These are phyloP conservation scores for Stagonosporopsis cucurbitacearum DNA, from an alignment of 2,329 filamentous ascomycete genomes.

Conservation along the genomic window DNA sequence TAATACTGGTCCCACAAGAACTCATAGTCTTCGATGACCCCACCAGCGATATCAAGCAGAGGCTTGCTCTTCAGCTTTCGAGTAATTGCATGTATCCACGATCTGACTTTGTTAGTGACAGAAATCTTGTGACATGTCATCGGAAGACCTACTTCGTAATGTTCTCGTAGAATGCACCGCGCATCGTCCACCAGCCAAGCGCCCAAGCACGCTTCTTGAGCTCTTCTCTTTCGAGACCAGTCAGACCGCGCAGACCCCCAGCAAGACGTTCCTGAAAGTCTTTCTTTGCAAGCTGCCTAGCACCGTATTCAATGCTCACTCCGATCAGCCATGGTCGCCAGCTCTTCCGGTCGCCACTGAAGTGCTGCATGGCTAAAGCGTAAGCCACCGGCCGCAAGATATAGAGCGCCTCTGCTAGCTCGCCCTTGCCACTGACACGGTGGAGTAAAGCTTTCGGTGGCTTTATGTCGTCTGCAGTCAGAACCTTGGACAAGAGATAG, in stretches of 20 bases:
- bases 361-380: conserved; percentile 79
- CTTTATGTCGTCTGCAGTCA: conserved; percentile 97
- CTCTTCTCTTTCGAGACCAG: conserved; percentile 87
- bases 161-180: conserved; percentile 95
- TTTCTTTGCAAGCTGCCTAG: conserved; percentile 79
- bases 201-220: conserved; percentile 86
- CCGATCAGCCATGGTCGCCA: conserved; percentile 95
- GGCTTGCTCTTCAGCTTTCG: conserved; percentile 73
- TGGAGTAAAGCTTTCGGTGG: conserved; percentile 87
- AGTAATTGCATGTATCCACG: conserved; percentile 72
- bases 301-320: conserved; percentile 82
- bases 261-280: conserved; percentile 68
- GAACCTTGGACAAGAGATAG: conserved; percentile 86
- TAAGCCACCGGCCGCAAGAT: conserved; percentile 89
- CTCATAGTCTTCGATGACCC: conserved; percentile 93
- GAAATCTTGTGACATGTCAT: not conserved
- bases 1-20: conserved; percentile 99
- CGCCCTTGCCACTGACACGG: conserved; percentile 73
- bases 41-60: conserved; percentile 80
- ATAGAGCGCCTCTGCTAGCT: conserved; percentile 87
- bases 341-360: conserved; percentile 72
- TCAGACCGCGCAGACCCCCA: conserved; percentile 76
- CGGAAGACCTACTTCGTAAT: conserved; percentile 67
- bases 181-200: conserved; percentile 95
- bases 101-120: conserved; percentile 48